A percentile compares a stretch with the other conserved stretches of the same genome.
Conservation (phyloP, 2,329 filamentous ascomycete genomes). For the Cladophialophora chaetospira region DNA sequence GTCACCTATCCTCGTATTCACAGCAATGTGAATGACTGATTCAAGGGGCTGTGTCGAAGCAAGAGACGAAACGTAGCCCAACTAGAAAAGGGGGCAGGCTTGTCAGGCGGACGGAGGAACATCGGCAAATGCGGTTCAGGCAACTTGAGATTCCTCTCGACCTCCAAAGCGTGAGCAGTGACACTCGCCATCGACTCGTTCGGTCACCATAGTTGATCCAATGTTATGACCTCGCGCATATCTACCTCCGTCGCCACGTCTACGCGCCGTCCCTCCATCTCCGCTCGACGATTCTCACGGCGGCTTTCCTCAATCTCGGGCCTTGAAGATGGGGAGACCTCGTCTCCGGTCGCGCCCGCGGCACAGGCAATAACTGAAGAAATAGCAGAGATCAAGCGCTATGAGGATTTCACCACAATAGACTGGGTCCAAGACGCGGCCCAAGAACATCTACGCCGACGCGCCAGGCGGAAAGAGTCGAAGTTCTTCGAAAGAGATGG, state of each 20-base stretch:
- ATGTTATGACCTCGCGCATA: slow-evolving; percentile 56
- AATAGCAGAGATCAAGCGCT: slow-evolving; percentile 96
- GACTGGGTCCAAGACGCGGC: slow-evolving; percentile 99
- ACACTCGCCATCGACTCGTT: slow-evolving; percentile 3
- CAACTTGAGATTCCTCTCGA: neutral
- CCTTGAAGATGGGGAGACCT: slow-evolving; percentile 61
- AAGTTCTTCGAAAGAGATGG: slow-evolving; percentile 70
- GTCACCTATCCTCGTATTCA: no score
- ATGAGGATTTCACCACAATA: slow-evolving; percentile 95
- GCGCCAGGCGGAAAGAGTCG: slow-evolving; percentile 71
- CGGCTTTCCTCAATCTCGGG: slow-evolving; percentile 68
- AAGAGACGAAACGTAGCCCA: no score
- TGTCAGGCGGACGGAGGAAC: no score
- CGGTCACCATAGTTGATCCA: slow-evolving; percentile 30
- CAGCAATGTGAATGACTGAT: no score
- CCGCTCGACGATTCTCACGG: slow-evolving; percentile 53
- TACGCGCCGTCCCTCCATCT: slow-evolving; percentile 57
- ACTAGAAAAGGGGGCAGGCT: no score
- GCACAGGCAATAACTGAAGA: slow-evolving; percentile 84
- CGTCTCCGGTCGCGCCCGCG: slow-evolving; percentile 53
- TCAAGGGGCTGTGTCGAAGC: no score
- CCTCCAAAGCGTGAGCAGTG: neutral
- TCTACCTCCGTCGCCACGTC: slow-evolving; percentile 49
- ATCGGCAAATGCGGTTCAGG: neutral
- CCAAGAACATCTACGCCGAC: slow-evolving; percentile 80